phyloP scores from a whole-genome alignment of 495 filamentous ascomycete species.

The Aspergillus conjunctus region DNA sequence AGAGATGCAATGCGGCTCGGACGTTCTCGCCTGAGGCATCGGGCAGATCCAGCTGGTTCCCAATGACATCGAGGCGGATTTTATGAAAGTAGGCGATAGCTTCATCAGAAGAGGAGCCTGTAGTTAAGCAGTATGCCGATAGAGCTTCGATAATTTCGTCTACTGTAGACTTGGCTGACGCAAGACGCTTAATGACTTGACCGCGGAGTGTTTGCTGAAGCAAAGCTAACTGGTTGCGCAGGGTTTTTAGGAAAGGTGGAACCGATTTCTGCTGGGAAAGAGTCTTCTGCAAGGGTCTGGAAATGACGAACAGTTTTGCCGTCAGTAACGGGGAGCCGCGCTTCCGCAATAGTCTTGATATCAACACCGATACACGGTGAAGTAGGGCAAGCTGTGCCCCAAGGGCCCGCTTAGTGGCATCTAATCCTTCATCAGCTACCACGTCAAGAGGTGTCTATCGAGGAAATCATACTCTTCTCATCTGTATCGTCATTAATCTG shows the following conservation, averaged over 20 bases:
- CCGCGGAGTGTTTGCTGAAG: slow-evolving; percentile 62
- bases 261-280: slow-evolving; percentile 54
- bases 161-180: slow-evolving; percentile 48
- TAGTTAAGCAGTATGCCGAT: slow-evolving; percentile 80
- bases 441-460: slow-evolving; percentile 16
- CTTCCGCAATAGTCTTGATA: slow-evolving; percentile 58
- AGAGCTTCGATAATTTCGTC: slow-evolving; percentile 68
- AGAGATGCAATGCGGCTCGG: slow-evolving; percentile 66
- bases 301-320: slow-evolving; percentile 80
- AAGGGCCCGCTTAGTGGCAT: slow-evolving; percentile 55
- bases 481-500: slow-evolving; percentile 55
- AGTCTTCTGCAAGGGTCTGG: slow-evolving; percentile 68
- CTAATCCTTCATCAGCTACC: slow-evolving; percentile 44
- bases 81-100: slow-evolving; percentile 80
- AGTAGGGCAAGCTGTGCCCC: slow-evolving; percentile 65
- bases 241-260: slow-evolving; percentile 59
- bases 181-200: slow-evolving; percentile 68
- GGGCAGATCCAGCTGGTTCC: slow-evolving; percentile 51
- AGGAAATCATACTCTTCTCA: slow-evolving; percentile 45
- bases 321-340: slow-evolving; percentile 64
- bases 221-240: slow-evolving; percentile 62
- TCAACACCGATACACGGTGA: slow-evolving; percentile 57
- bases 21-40: slow-evolving; percentile 49
- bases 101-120: slow-evolving; percentile 79
- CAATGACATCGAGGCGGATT: slow-evolving; percentile 68